phyloP scores from a whole-genome alignment of 805 yeast species.

The Yarrowia divulgata region DNA sequence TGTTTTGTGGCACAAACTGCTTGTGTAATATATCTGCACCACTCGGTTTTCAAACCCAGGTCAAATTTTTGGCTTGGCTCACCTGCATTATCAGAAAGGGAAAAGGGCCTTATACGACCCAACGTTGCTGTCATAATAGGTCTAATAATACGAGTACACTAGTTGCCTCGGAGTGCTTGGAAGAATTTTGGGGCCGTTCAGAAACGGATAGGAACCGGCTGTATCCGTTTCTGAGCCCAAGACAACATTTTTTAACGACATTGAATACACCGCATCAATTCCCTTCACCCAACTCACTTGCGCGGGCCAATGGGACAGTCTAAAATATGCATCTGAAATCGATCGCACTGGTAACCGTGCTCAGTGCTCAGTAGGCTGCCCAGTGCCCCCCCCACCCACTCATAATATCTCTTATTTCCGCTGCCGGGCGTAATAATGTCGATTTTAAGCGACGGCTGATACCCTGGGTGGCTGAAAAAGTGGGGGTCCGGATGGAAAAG shows the following conservation, averaged over 20 bases:
- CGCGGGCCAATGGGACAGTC: no score
- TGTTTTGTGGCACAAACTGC: not conserved
- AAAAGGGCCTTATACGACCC: not conserved
- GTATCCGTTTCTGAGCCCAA: no score
- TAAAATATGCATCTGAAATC: not conserved
- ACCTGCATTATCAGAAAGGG: not conserved
- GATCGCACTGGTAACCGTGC: no score
- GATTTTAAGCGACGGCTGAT: conserved; percentile 19
- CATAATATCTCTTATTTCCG: not conserved
- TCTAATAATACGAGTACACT: no score
- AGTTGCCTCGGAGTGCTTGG: no score
- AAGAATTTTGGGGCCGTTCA: no score
- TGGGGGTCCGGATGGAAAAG: conserved; percentile 20
- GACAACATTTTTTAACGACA: no score
- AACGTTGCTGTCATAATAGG: conserved; percentile 1
- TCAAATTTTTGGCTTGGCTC: not conserved
- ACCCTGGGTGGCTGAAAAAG: not conserved
- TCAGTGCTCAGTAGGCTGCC: no score
- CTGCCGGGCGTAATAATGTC: not conserved
- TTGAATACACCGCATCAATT: no score
- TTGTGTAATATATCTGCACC: not conserved
- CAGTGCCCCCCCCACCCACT: not conserved
- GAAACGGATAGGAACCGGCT: no score
- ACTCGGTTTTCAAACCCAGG: not conserved
- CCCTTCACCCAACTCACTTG: no score